Evolutionary conservation across 2,329 filamentous ascomycete species (phyloP).

Genomic region (Verticillium tricorpus): DNA sequence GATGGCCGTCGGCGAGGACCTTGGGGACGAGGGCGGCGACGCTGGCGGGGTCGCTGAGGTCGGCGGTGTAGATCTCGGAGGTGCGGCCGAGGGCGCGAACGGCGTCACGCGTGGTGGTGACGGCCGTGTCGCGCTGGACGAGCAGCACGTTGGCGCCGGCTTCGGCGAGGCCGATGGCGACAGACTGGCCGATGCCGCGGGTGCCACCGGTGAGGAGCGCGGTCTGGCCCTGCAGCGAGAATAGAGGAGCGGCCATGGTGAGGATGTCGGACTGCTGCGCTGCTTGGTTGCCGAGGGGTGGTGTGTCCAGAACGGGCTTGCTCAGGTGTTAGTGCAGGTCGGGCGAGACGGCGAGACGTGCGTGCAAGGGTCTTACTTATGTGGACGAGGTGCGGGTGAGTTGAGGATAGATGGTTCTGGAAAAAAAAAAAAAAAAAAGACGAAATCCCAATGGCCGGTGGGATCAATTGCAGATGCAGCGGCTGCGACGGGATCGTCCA

Average conservation of each 20-base stretch:
- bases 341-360: not conserved
- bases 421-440: not conserved
- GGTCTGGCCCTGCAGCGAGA: conserved; percentile 52
- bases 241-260: conserved; percentile 34
- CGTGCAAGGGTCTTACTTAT: not conserved
- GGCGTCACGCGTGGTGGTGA: conserved; percentile 50
- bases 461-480: not conserved
- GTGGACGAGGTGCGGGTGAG: not conserved
- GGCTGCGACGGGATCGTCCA: not conserved
- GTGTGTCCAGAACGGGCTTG: too few relatives aligned
- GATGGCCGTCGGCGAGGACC: conserved; percentile 57
- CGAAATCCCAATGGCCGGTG: not conserved
- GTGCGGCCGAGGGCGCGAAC: conserved; percentile 64
- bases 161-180: conserved; percentile 54
- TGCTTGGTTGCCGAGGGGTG: not conserved
- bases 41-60: conserved; percentile 58
- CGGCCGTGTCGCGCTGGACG: conserved; percentile 41
- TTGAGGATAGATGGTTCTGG: not conserved
- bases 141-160: conserved; percentile 54
- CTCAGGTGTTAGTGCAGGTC: not conserved
- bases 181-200: conserved; percentile 53
- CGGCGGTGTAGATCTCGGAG: conserved; percentile 63
- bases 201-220: conserved; percentile 55
- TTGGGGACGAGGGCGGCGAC: conserved; percentile 57
- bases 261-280: too few relatives aligned